Conservation (phyloP, 495 filamentous ascomycete species). For the Mycothermus thermophilus region DNA sequence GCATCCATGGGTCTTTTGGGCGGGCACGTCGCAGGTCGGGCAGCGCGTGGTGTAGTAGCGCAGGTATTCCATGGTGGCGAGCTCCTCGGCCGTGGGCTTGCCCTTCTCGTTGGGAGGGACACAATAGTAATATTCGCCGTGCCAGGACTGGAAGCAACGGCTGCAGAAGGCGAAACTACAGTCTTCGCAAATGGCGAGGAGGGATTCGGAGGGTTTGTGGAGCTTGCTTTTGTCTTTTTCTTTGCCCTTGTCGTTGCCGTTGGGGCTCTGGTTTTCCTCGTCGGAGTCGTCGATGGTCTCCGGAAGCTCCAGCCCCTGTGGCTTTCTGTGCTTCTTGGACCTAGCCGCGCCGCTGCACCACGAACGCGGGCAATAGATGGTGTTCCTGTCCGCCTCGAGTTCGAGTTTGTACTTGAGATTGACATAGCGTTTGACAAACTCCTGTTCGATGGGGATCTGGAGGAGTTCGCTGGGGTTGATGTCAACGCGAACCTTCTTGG, state of each 20-base stretch:
- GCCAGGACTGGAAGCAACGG: constrained; percentile 57
- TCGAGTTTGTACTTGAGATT: constrained; percentile 81
- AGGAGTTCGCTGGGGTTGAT: constrained; percentile 78
- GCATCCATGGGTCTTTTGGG: constrained; percentile 85
- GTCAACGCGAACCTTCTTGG: constrained; percentile 34
- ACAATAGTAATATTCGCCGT: constrained; percentile 60
- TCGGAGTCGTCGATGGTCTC: constrained; percentile 33
- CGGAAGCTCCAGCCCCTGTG: constrained; percentile 34
- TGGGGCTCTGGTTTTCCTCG: constrained; percentile 31
- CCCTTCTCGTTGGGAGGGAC: constrained; percentile 44
- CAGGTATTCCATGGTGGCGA: constrained; percentile 71
- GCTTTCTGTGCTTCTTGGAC: constrained; percentile 66
- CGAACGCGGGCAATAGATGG: constrained; percentile 81
- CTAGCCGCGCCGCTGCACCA: constrained; percentile 92
- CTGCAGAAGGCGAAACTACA: constrained; percentile 87
- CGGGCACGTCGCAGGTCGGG: constrained; percentile 75
- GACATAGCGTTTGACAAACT: constrained; percentile 71
- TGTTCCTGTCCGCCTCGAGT: constrained; percentile 78
- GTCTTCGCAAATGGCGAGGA: constrained; percentile 70
- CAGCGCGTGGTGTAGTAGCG: constrained; percentile 68
- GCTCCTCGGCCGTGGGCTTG: constrained; percentile 68
- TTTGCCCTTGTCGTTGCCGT: constrained; percentile 25
- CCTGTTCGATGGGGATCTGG: constrained; percentile 64
- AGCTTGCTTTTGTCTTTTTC: constrained; percentile 20
- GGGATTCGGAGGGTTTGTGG: constrained; percentile 16